Evolutionary conservation across 768 basidiomycete genomes (phyloP).

Genomic region (Russula ochroleuca): DNA sequence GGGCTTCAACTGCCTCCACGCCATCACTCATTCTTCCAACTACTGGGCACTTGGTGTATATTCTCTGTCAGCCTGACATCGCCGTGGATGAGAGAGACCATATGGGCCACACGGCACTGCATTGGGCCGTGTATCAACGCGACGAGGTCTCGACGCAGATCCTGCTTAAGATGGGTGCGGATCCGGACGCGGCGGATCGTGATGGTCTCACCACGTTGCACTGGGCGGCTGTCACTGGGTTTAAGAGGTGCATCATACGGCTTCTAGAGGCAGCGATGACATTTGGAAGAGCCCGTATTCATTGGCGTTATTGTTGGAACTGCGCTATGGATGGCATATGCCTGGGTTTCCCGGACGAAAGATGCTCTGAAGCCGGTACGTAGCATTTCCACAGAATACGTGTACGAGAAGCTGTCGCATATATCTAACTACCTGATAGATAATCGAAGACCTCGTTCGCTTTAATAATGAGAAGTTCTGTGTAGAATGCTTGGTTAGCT

Average conservation of each 20-base stretch:
- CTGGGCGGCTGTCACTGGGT: conserved; percentile 91
- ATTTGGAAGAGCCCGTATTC: conserved; percentile 58
- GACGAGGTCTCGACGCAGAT: conserved; percentile 91
- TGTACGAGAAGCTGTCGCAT: not conserved
- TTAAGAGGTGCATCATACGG: conserved; percentile 72
- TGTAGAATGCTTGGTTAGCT: conserved; percentile 5
- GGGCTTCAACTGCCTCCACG: conserved; percentile 90
- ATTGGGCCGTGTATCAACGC: conserved; percentile 98
- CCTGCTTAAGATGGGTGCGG: conserved; percentile 81
- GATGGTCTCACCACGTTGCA: conserved; percentile 82
- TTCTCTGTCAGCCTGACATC: conserved; percentile 80
- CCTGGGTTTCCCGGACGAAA: conserved; percentile 9
- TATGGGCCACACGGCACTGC: conserved; percentile 88
- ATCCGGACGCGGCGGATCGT: conserved; percentile 67
- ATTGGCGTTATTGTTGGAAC: not conserved
- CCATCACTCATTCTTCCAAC: conserved; percentile 86
- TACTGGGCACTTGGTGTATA: conserved; percentile 89
- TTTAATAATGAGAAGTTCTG: conserved; percentile 1
- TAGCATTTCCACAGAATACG: not conserved
- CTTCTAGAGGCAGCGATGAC: conserved; percentile 68
- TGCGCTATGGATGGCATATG: conserved; percentile 1
- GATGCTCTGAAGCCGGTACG: conserved; percentile 6
- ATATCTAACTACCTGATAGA: not conserved
- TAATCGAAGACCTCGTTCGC: conserved; percentile 1
- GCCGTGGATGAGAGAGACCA: conserved; percentile 83